Conservation (phyloP, 176 grass and related monocot species). For the Saccharum officinarum region DNA sequence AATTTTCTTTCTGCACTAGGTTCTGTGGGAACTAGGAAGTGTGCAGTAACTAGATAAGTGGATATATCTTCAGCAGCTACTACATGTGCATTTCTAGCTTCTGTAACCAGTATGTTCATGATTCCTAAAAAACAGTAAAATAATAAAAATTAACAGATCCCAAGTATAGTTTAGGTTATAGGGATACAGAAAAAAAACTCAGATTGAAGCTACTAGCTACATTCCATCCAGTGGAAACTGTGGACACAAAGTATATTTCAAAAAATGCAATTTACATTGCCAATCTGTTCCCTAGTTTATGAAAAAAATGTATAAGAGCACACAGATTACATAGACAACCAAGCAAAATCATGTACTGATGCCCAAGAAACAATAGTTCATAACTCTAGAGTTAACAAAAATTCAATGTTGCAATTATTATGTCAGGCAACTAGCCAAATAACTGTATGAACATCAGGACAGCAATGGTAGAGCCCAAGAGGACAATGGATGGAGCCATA, state of each 20-base stretch:
- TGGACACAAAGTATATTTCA: background rate
- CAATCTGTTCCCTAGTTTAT: background rate
- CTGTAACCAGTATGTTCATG: background rate
- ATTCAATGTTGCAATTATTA: background rate
- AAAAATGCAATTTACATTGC: background rate
- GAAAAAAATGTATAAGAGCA: background rate
- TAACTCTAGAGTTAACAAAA: background rate
- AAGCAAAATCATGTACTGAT: background rate
- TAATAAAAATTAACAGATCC: background rate
- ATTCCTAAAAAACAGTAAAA: background rate
- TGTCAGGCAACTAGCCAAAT: background rate
- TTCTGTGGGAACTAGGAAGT: background rate
- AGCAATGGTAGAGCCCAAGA: background rate
- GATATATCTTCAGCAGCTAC: background rate
- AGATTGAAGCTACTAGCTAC: background rate
- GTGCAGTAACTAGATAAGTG: background rate
- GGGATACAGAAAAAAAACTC: background rate
- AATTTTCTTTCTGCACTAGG: background rate
- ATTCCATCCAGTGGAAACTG: background rate
- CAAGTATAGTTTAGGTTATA: background rate
- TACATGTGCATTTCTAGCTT: background rate
- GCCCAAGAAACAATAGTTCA: background rate
- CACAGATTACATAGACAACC: background rate
- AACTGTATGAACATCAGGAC: background rate
- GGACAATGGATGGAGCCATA: background rate